Conservation (phyloP, 2,329 filamentous ascomycete species). For the Ophiostoma perfectum region DNA sequence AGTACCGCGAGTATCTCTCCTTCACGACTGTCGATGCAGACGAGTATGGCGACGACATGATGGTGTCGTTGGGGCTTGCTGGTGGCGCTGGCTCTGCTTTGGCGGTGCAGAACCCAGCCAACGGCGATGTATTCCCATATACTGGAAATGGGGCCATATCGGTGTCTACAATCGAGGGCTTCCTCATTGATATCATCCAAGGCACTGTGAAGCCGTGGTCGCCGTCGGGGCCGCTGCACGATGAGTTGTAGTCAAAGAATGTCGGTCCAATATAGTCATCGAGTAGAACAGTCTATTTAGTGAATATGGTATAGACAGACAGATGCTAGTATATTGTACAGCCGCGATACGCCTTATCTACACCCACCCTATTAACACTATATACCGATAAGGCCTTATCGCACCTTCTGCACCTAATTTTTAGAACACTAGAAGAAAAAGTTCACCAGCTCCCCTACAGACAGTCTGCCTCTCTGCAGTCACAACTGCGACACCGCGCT, state of each 20-base stretch:
- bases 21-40: conserved; percentile 44
- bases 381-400: conserved; percentile 1
- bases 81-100: conserved; percentile 24
- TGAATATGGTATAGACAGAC: neutral
- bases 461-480: neutral
- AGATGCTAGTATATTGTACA: neutral
- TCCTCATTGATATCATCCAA: neutral
- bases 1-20: conserved; percentile 43
- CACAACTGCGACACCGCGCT: conserved; percentile 9
- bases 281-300: too few species aligned
- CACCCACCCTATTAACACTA: neutral
- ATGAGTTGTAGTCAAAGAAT: conserved; percentile 5
- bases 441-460: conserved; percentile 5
- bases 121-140: neutral
- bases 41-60: conserved; percentile 45
- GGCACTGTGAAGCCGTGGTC: conserved; percentile 8
- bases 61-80: conserved; percentile 35
- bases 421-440: neutral
- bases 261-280: too few species aligned
- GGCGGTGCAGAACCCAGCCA: neutral
- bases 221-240: conserved; percentile 27
- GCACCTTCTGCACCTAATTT: neutral
- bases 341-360: neutral
- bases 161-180: neutral
- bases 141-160: neutral